Conservation (phyloP, 164 flowering plant species). For the Warburgia ugandensis region DNA sequence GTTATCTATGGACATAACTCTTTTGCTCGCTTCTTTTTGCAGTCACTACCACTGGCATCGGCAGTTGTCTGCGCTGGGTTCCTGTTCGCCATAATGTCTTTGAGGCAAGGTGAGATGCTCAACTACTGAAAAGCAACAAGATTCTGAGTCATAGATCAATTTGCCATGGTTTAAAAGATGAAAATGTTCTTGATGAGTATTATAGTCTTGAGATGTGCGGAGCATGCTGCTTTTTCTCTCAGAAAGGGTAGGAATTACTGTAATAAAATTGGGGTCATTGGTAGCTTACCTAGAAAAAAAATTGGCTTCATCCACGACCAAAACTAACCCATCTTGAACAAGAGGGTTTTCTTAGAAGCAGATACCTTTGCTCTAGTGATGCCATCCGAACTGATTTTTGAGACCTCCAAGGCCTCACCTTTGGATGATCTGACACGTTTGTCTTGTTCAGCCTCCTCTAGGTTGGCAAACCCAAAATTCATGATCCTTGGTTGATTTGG, state of each 20-base stretch:
- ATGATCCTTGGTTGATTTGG: no score
- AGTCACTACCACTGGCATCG: slow-evolving; percentile 69
- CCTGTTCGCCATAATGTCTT: slow-evolving; percentile 52
- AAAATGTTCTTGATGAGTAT: not conserved
- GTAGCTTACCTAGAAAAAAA: not conserved
- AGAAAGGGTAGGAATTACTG: not conserved
- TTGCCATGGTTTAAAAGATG: not conserved
- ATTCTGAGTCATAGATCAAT: not conserved
- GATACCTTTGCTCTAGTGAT: no score
- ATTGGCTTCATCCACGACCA: no score
- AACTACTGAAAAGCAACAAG: not conserved
- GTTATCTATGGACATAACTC: no score
- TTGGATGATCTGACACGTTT: no score
- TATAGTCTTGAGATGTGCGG: not conserved
- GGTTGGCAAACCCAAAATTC: no score
- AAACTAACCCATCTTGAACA: no score
- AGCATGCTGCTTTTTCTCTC: not conserved
- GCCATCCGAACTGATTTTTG: no score
- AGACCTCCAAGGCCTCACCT: no score
- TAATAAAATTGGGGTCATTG: not conserved
- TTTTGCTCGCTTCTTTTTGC: slow-evolving; percentile 25
- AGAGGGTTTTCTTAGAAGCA: no score
- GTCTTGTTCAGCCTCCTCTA: no score
- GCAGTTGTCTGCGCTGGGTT: slow-evolving; percentile 51
- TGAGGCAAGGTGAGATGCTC: slow-evolving; percentile 60